phyloP scores from a whole-genome alignment of 1,284 basidiomycete species.

The Ceratobasidium sp. region DNA sequence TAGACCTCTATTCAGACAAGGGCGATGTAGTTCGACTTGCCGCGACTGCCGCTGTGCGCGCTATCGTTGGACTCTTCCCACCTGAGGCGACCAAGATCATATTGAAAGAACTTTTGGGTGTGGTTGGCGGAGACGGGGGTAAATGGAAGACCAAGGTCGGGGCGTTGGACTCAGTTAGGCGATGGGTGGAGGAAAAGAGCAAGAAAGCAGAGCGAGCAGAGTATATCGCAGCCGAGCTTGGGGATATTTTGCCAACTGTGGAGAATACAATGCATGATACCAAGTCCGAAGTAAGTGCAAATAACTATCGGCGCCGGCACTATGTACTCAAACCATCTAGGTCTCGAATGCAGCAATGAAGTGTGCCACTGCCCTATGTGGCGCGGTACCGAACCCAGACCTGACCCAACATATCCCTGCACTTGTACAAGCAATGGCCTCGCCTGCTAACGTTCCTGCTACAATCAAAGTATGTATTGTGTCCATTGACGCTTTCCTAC shows the following conservation, averaged over 20 bases:
- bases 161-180: slow-evolving; percentile 86
- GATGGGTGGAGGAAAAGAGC: slow-evolving; percentile 72
- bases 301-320: slow-evolving; percentile 13
- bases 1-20: slow-evolving; percentile 94
- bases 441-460: slow-evolving; percentile 82
- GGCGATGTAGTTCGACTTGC: slow-evolving; percentile 90
- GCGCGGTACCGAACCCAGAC: slow-evolving; percentile 94
- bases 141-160: slow-evolving; percentile 98
- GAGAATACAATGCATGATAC: slow-evolving; percentile 97
- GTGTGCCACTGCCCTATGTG: slow-evolving; percentile 92
- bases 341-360: slow-evolving; percentile 90
- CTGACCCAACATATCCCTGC: slow-evolving; percentile 89
- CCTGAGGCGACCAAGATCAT: slow-evolving; percentile 83
- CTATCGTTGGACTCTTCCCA: slow-evolving; percentile 85
- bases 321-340: slow-evolving; percentile 56
- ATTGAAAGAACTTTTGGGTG: slow-evolving; percentile 77
- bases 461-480: slow-evolving; percentile 93
- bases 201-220: slow-evolving; percentile 81
- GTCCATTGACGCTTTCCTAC: slow-evolving; percentile 35
- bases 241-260: slow-evolving; percentile 84
- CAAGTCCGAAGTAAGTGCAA: slow-evolving; percentile 80
- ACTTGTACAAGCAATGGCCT: slow-evolving; percentile 95
- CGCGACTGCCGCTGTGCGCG: slow-evolving; percentile 83
- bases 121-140: slow-evolving; percentile 55
- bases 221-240: slow-evolving; percentile 87